Percentiles rank a stretch among this genome's conserved stretches.
Evolutionary conservation across 1,139 yeast genomes (phyloP).

Genomic region (Yamadazyma blattariae): DNA sequence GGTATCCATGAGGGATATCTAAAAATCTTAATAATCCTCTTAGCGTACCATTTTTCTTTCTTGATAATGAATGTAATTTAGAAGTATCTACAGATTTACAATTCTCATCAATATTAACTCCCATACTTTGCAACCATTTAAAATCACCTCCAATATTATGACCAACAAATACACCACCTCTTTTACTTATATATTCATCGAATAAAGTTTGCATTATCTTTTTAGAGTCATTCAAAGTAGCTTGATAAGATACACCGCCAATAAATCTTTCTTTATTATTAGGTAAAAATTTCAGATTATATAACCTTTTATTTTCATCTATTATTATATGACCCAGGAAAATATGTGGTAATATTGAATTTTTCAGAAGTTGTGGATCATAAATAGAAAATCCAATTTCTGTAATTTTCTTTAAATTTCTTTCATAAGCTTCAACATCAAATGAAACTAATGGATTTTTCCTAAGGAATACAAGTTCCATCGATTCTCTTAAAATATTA

Average conservation of each 20-base stretch:
- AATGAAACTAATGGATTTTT: constrained; percentile 48
- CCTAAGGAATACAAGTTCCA: constrained; percentile 28
- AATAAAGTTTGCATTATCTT: constrained; percentile 41
- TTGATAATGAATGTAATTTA: constrained; percentile 41
- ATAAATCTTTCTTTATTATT: constrained; percentile 58
- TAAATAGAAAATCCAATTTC: constrained; percentile 71
- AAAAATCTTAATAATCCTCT: constrained; percentile 51
- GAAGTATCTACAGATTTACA: constrained; percentile 51
- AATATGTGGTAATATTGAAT: constrained; percentile 43
- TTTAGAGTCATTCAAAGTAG: constrained; percentile 34
- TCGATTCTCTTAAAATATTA: constrained; percentile 18
- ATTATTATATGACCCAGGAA: constrained; percentile 57
- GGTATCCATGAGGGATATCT: constrained; percentile 59
- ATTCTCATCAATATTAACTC: constrained; percentile 41
- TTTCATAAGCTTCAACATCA: constrained; percentile 71
- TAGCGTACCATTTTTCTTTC: constrained; percentile 46
- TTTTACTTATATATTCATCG: constrained; percentile 32
- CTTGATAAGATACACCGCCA: constrained; percentile 53
- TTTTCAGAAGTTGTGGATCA: constrained; percentile 49
- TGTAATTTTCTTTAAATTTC: constrained; percentile 44
- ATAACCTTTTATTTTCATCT: constrained; percentile 41
- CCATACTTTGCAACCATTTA: constrained; percentile 46
- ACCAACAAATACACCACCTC: constrained; percentile 53
- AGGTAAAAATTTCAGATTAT: constrained; percentile 61
- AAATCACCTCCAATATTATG: constrained; percentile 66